Conservation (phyloP, 2,329 filamentous ascomycete genomes). For the Salinomyces thailandicus region DNA sequence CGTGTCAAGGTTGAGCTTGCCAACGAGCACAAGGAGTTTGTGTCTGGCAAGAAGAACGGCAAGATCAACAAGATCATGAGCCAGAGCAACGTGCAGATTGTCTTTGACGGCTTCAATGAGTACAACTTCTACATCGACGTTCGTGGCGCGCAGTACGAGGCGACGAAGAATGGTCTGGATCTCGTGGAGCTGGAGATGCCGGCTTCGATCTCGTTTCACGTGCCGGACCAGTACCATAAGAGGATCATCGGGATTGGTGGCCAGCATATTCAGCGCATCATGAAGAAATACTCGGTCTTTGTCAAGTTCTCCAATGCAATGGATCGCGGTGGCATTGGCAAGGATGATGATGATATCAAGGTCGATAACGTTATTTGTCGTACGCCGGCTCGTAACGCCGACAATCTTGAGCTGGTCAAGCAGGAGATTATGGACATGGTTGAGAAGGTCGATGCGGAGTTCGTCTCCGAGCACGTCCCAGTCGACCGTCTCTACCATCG, state of each 20-base stretch:
- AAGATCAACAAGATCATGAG: slow-evolving; percentile 99
- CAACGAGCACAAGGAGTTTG: slow-evolving; percentile 99
- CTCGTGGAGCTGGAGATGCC: slow-evolving; percentile 99
- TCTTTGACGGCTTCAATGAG: slow-evolving; percentile 98
- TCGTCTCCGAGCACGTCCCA: slow-evolving; percentile 84
- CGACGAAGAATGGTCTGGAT: slow-evolving; percentile 82
- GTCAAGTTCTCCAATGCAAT: slow-evolving; percentile 99
- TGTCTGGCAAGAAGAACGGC: slow-evolving; percentile 98
- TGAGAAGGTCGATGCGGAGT: slow-evolving; percentile 92
- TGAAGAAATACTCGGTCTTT: slow-evolving; percentile 99
- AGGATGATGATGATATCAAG: slow-evolving; percentile 96
- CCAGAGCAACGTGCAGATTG: slow-evolving; percentile 97
- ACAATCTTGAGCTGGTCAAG: slow-evolving; percentile 93
- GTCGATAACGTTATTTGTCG: slow-evolving; percentile 98
- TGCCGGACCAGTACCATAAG: slow-evolving; percentile 98
- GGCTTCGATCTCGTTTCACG: slow-evolving; percentile 96
- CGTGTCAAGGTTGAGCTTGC: slow-evolving; percentile 97
- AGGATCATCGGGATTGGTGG: slow-evolving; percentile 97
- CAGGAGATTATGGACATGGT: slow-evolving; percentile 99
- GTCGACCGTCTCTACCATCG: slow-evolving; percentile 94
- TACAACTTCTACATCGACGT: slow-evolving; percentile 99
- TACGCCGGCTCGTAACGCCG: slow-evolving; percentile 90
- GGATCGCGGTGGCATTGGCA: slow-evolving; percentile 86
- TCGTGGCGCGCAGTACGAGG: slow-evolving; percentile 81
- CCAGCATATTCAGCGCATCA: slow-evolving; percentile 97